These are phyloP conservation scores for Schizosaccharomyces pombe DNA, from an alignment of 805 yeast species.

Conservation along the genomic window DNA sequence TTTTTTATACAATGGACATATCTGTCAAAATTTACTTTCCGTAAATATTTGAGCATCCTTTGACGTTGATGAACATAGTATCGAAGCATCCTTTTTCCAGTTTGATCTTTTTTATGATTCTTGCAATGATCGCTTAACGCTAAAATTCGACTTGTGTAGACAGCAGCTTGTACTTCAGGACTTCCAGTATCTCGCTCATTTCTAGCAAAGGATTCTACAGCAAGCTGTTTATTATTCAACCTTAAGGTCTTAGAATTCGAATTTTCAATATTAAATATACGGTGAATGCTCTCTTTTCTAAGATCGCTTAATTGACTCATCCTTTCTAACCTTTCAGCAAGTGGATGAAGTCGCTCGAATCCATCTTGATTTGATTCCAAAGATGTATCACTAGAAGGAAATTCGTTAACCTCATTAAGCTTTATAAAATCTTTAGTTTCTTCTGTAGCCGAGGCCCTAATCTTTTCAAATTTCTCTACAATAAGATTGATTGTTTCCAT, in stretches of 20 bases:
- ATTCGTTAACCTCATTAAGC: not conserved
- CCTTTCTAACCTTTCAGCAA: not conserved
- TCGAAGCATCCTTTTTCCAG: not conserved
- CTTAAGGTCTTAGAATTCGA: not conserved
- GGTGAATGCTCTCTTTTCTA: not conserved
- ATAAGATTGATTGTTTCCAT: not conserved
- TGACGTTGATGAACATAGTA: not conserved
- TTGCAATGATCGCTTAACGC: not conserved
- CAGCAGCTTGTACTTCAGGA: constrained; percentile 4
- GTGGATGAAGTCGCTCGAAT: not conserved
- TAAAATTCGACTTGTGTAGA: not conserved
- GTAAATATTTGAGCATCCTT: not conserved
- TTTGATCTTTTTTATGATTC: not conserved
- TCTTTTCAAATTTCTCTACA: not conserved
- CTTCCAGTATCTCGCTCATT: constrained; percentile 2
- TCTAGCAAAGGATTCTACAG: not conserved
- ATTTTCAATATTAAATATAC: not conserved
- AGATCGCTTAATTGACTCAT: not conserved
- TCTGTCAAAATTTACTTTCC: not conserved
- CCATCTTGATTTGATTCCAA: not conserved
- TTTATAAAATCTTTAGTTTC: not conserved
- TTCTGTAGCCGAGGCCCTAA: not conserved
- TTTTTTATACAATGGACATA: not conserved
- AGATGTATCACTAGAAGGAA: not conserved
- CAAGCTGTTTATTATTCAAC: not conserved